Evolutionary conservation across 2,329 filamentous ascomycete genomes (phyloP), one percentile per base, ranked within the genome.

Genomic region (Fusarium humuli): DNA sequence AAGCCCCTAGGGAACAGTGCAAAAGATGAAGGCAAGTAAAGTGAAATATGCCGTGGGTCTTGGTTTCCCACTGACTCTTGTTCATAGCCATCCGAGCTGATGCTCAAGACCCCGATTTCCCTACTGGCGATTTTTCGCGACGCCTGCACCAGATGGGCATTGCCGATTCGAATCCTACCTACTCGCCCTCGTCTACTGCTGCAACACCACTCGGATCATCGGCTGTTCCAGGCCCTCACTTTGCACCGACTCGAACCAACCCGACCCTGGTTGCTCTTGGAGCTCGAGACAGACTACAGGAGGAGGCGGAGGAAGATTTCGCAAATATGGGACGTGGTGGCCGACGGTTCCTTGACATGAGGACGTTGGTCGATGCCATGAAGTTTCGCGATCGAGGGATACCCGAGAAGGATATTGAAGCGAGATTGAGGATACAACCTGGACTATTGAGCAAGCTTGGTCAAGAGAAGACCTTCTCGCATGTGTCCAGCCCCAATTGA

Each of bases 71-170:
- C 71, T 75, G 48, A 75, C 55, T 54, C 29, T 6, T 41, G 7
- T 37, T 32, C 50, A 37, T 55, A 85, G 82, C 80, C 12, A 80
- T 83, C 64, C 78, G 74, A 56, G 74, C 79, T 41, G 82, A 85
- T 61, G 77, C 77, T 37, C 70, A 73, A 65, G 80, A 84, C 61
- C 81, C 84, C n/a, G 81, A 85, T 70, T 73, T 76, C 37, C 67
- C 78, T 20, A 77, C 80, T 46, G 75, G 79, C n/a, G 82, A 79
- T 66, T 88, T 87, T 76, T 83, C 86, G 11, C 78, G 79, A 50
- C 85, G 87, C 18, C 81, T 89, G 7, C 81, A 81, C 27, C 78
- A 85, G 66, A 87, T 89, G 83, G 87, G 86, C 73, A 79, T 87
- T 30, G 86, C 82, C 11, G 81, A 85, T 48, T 86, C 87, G 7